These are phyloP conservation scores for Sordaria brevicollis DNA, from an alignment of 495 filamentous ascomycete genomes.

Conservation along the genomic window DNA sequence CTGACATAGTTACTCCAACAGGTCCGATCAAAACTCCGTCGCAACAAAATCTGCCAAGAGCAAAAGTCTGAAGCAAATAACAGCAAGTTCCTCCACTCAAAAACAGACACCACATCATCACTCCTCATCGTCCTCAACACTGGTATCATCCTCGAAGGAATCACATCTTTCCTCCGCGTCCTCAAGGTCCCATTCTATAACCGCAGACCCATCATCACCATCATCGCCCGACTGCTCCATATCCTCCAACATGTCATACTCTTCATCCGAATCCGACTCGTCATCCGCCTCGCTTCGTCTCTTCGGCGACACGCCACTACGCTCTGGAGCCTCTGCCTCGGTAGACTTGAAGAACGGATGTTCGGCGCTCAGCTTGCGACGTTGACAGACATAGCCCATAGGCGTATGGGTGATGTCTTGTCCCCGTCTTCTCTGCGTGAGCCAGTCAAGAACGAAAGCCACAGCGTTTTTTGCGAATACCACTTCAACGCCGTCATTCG, in stretches of 20 bases:
- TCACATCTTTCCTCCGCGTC: neutral
- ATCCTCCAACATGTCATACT: neutral
- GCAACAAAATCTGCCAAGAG: neutral
- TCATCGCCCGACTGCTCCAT: neutral
- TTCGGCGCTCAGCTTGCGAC: neutral
- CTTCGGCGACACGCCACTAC: neutral
- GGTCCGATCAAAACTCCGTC: neutral
- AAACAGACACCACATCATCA: neutral
- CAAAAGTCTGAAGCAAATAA: neutral
- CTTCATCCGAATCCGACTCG: neutral
- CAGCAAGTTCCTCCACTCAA: no score
- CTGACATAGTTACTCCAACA: neutral
- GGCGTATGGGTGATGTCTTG: slow-evolving; percentile 45
- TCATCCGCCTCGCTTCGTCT: neutral
- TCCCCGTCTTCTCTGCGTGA: slow-evolving; percentile 37
- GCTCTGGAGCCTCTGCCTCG: neutral
- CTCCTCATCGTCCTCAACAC: neutral
- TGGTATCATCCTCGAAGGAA: neutral
- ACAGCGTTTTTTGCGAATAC: slow-evolving; percentile 21
- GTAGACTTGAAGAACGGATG: neutral
- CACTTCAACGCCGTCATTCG: neutral
- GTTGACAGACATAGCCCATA: slow-evolving; percentile 41
- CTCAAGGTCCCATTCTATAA: neutral
- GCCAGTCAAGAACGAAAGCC: slow-evolving; percentile 41
- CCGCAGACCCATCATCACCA: neutral